Evolutionary conservation across 257 asterid species (phyloP), one percentile per base, ranked within the genome.

Genomic region (Gynochthodes officinalis): DNA sequence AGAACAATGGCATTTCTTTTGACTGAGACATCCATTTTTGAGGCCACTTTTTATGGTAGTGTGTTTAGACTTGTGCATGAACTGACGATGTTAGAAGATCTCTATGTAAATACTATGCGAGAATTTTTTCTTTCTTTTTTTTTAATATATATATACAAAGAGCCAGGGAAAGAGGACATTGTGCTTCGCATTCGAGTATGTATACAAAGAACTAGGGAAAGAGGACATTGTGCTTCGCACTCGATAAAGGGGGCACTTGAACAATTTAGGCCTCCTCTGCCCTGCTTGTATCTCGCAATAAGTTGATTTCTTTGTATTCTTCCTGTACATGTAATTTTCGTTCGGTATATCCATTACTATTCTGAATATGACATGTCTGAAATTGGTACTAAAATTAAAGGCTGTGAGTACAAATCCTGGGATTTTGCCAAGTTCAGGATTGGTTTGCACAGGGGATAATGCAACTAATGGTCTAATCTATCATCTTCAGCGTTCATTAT

Each of bases 101-200:
- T 37, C 1, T 67, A 27, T 69, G 79, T 78, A 69, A 69, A 78
- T 78, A 74, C 35, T 7, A 48, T 11, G 65, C 32, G 65, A 14
- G 8, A 25, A 67, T 2, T 2, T 0, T 18, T 28, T 28, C 28
- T 7, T 27, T 32, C 30, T 35, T 67, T 30, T n/a, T n/a, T n/a
- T n/a, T n/a, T n/a, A n/a, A n/a, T n/a, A n/a, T n/a, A n/a, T 10
- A 67, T 33, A 23, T 46, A 67, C 18, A 32, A 37, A 37, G 61
- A 43, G 25, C 14, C 9, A n/a, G 60, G 60, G 46, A 2, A 33
- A 61, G 4, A 4, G 2, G 40, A 61, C 13, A 18, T 14, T 18
- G 63, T 57, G 39, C 37, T 10, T 25, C 10, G 15, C 2, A 57
- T 25, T 57, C 39, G 21, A 27, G 63, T 11, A 49, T 6, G n/a